These are phyloP conservation scores for Fusarium anthophilum DNA, from an alignment of 2,329 filamentous ascomycete species.

Conservation along the genomic window DNA sequence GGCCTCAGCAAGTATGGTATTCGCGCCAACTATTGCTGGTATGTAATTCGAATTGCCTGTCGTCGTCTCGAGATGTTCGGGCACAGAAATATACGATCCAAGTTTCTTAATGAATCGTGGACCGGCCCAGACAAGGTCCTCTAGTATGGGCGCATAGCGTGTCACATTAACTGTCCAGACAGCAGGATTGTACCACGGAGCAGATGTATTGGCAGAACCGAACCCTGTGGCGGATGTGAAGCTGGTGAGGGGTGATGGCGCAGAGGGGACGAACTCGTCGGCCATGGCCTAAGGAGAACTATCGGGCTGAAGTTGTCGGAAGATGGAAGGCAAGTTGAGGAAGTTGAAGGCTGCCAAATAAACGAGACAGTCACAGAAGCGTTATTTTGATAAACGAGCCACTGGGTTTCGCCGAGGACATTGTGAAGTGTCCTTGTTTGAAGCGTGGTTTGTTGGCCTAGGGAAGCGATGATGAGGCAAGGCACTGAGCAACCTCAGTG, in stretches of 20 bases:
- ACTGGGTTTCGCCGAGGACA: conserved; percentile 28
- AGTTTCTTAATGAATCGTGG: conserved; percentile 76
- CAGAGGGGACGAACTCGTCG: conserved; percentile 33
- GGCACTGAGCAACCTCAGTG: conserved; percentile 1
- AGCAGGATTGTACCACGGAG: conserved; percentile 63
- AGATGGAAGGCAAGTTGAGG: neutral
- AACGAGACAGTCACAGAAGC: neutral
- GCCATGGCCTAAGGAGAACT: conserved; percentile 35
- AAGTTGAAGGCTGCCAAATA: neutral
- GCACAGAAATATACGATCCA: conserved; percentile 68
- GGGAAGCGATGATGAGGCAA: conserved; percentile 20
- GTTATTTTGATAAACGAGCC: conserved; percentile 18
- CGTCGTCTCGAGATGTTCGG: conserved; percentile 64
- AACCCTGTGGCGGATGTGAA: conserved; percentile 20
- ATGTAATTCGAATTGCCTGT: conserved; percentile 53
- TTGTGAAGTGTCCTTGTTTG: conserved; percentile 33
- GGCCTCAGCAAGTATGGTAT: conserved; percentile 34
- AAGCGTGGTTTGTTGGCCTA: conserved; percentile 24
- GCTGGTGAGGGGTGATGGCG: conserved; percentile 32
- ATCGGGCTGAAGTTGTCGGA: conserved; percentile 6
- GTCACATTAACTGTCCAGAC: conserved; percentile 68
- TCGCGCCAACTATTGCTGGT: conserved; percentile 32
- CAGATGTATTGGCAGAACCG: conserved; percentile 11
- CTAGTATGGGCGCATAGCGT: conserved; percentile 70
- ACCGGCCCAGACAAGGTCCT: conserved; percentile 74